These are phyloP conservation scores for Nemania bipapillata DNA, from an alignment of 2,329 filamentous ascomycete species.

Conservation along the genomic window DNA sequence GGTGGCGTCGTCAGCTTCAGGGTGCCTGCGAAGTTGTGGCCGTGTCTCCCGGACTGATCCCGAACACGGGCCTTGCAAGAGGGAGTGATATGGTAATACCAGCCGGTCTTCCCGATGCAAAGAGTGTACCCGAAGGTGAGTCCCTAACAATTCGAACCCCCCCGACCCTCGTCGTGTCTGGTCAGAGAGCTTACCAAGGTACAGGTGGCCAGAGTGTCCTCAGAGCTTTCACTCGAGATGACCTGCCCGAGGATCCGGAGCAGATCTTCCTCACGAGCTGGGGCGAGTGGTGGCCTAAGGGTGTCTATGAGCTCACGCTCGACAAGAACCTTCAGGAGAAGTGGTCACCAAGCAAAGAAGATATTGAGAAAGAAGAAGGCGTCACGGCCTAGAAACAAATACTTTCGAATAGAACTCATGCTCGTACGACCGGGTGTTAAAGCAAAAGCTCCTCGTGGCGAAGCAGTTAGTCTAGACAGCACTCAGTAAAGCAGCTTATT, in stretches of 20 bases:
- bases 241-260: slow-evolving; percentile 63
- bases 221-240: slow-evolving; percentile 57
- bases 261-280: slow-evolving; percentile 66
- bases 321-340: slow-evolving; percentile 63
- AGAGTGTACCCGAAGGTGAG: slow-evolving; percentile 59
- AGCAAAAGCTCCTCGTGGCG: neutral
- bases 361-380: slow-evolving; percentile 60
- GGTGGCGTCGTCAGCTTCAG: slow-evolving; percentile 65
- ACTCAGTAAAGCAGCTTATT: neutral
- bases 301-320: slow-evolving; percentile 55
- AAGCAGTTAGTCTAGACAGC: neutral
- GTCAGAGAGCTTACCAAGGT: neutral
- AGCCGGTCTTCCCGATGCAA: slow-evolving; percentile 59
- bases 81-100: slow-evolving; percentile 48
- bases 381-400: slow-evolving; percentile 30
- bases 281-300: slow-evolving; percentile 66
- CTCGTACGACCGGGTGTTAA: neutral
- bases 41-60: slow-evolving; percentile 65
- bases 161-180: too few relatives aligned
- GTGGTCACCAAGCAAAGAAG: slow-evolving; percentile 61
- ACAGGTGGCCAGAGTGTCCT: slow-evolving; percentile 60
- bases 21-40: slow-evolving; percentile 60
- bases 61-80: slow-evolving; percentile 58
- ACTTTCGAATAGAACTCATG: neutral
- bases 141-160: slow-evolving; percentile 15